Conservation (phyloP, 2,329 filamentous ascomycete genomes). For the Monosporascus sp. region DNA sequence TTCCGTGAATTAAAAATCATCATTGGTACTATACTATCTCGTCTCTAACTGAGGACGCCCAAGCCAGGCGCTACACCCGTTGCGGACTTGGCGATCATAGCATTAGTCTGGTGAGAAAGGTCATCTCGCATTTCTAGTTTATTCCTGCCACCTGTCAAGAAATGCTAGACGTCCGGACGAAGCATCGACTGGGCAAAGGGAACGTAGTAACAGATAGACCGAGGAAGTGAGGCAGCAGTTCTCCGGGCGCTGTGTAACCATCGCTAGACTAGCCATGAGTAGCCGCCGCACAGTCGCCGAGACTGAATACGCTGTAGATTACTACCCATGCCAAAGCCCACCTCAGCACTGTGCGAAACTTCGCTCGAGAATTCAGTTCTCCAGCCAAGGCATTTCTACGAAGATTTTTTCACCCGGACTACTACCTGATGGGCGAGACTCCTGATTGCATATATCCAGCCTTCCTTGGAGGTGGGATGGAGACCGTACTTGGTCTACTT, state of each 20-base stretch:
- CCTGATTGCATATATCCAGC: not conserved
- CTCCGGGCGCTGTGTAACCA: slow-evolving; percentile 17
- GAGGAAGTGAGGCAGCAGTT: slow-evolving; percentile 13
- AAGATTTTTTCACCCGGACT: not conserved
- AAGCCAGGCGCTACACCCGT: too few relatives aligned
- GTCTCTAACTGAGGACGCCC: too few relatives aligned
- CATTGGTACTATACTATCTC: not conserved
- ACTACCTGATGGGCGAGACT: not conserved
- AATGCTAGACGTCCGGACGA: not conserved
- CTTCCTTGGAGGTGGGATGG: not conserved
- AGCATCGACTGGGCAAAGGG: slow-evolving; percentile 1
- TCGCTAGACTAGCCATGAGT: slow-evolving; percentile 9
- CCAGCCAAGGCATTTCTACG: not conserved
- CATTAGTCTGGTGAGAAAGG: too few relatives aligned
- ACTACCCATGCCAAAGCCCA: slow-evolving; percentile 1
- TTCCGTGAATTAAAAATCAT: not conserved
- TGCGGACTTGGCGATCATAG: too few relatives aligned
- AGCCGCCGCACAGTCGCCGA: slow-evolving; percentile 4
- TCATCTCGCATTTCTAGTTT: not conserved
- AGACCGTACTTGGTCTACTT: slow-evolving; percentile 24
- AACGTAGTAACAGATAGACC: slow-evolving; percentile 4
- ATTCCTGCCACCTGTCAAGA: not conserved
- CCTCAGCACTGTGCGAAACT: not conserved
- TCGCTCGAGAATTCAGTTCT: not conserved
- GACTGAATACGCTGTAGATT: slow-evolving; percentile 1